Evolutionary conservation across 1,284 basidiomycete species (phyloP).

Genomic region (Sporisorium iseilematis-ciliati): DNA sequence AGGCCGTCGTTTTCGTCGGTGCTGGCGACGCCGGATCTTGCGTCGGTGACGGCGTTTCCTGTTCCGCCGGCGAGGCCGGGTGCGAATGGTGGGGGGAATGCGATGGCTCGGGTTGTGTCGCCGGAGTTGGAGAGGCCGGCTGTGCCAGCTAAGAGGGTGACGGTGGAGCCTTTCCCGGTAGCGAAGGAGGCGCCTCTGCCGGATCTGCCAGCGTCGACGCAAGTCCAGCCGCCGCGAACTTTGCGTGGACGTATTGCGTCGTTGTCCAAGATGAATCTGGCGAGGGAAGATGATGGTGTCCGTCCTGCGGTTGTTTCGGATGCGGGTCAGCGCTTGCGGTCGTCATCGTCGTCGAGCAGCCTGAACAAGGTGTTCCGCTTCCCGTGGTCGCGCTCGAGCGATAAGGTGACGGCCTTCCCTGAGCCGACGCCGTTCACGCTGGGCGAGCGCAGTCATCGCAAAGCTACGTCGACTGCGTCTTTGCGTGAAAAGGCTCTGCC

Average conservation of each 20-base stretch:
- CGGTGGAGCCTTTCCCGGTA: conserved; percentile 3
- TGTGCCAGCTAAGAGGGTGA: conserved; percentile 12
- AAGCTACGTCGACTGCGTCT: conserved; percentile 7
- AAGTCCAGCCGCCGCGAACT: conserved; percentile 6
- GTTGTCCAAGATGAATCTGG: conserved; percentile 18
- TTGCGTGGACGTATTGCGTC: conserved; percentile 33
- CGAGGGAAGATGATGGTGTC: conserved; percentile 2
- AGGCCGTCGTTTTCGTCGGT: conserved; percentile 31
- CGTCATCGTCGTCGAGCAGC: conserved; percentile 35
- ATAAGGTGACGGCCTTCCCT: conserved; percentile 19
- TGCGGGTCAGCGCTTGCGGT: conserved; percentile 19
- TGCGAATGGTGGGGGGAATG: not conserved
- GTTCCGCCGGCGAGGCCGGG: conserved; percentile 8
- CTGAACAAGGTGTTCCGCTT: conserved; percentile 47
- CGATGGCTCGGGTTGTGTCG: conserved; percentile 8
- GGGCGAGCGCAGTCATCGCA: conserved; percentile 12
- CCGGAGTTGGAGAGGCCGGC: conserved; percentile 10
- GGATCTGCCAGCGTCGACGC: not conserved
- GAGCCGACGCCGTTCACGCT: conserved; percentile 27
- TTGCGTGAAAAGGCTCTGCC: conserved; percentile 19
- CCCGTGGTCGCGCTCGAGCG: conserved; percentile 30
- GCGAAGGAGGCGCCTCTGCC: not conserved
- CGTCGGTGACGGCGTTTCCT: conserved; percentile 9
- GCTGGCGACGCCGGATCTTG: conserved; percentile 11
- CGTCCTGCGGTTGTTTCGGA: not conserved